Base-by-base conservation (phyloP, 2,329 filamentous ascomycete species). In the Sphaerulina musiva region DNA sequence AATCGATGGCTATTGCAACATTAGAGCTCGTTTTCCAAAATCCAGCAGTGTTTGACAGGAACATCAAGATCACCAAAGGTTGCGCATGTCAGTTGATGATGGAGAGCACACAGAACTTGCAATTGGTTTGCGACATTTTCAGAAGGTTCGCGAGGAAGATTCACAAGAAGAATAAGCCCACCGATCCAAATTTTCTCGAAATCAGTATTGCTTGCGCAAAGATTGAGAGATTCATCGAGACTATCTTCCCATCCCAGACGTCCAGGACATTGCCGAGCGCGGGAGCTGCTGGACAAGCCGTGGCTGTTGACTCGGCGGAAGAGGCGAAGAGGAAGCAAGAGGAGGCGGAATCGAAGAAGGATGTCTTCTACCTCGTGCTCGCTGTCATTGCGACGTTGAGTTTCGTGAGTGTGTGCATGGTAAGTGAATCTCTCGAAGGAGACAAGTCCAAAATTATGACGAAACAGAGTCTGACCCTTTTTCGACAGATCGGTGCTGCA, bases 21-120 rank as follows among this genome's bases (percentile, higher is more conserved):
- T 76, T 97, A 41, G 91, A 96, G 64, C 77, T 89, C 14, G 87
- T 92, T 64, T 98, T 97, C 82, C 86, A 87, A 66, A 98, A 98
- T 72, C 87, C 88, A 20, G 79, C 78, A 56, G 83, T 98, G 54
- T 95, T 95, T 69, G 74, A 92, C 69, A 83, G 80, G 60, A 93
- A 96, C 67, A 77, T 98, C 75, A 98, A 98, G 76, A 96, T 98
- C 72, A 92, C 88, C 54, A 97, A 95, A 76, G 93, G 93, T 32
- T 83, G 92, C 62, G 91, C 93, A 38, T 97, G 93, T 71, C 79
- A 86, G 62, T 77, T 97, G 64, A 97, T 98, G 93, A 80, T 84
- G 58, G 83, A 95, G 66, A 95, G 89, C 9, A 95, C 92, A 6
- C 92, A 97, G 69, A 96, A 96, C 69, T 78, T 97, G 48, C 79